A percentile compares a stretch with the other conserved stretches of the same genome.
These are phyloP conservation scores for Bryum argenteum DNA, from an alignment of 225 moss, liverwort and hornwort genomes.

Conservation along the genomic window DNA sequence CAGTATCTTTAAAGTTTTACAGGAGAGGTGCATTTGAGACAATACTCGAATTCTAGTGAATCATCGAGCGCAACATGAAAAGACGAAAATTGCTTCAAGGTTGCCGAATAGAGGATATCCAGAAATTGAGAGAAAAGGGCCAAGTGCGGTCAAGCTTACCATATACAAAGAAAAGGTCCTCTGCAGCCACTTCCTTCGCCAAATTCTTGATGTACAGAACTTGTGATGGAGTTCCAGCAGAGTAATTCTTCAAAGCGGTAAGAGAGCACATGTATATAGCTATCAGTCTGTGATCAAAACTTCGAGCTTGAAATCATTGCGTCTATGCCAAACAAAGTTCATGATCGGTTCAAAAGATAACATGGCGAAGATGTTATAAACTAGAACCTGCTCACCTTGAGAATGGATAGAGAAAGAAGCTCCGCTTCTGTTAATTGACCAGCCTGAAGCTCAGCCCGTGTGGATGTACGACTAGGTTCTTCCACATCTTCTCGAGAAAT, in stretches of 20 bases:
- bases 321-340: slow-evolving; percentile 8
- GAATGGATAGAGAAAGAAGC: slow-evolving; percentile 73
- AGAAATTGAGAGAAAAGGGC: slow-evolving; percentile 8
- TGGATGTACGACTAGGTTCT: slow-evolving; percentile 54
- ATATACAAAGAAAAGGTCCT: slow-evolving; percentile 80
- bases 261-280: slow-evolving; percentile 18
- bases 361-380: neutral
- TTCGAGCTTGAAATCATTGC: slow-evolving; percentile 5
- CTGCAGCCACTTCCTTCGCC: slow-evolving; percentile 78
- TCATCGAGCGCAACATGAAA: slow-evolving; percentile 14
- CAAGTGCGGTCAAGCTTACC: slow-evolving; percentile 46
- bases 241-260: slow-evolving; percentile 68
- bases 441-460: slow-evolving; percentile 68
- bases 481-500: slow-evolving; percentile 38
- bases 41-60: neutral
- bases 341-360: slow-evolving; percentile 16
- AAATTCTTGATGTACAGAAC: slow-evolving; percentile 94
- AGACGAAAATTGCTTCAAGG: slow-evolving; percentile 4
- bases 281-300: slow-evolving; percentile 6
- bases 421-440: slow-evolving; percentile 78
- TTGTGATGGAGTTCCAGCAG: slow-evolving; percentile 72
- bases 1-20: neutral
- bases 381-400: slow-evolving; percentile 55
- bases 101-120: slow-evolving; percentile 4
- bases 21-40: neutral